Conservation (phyloP, 352 stramenopile species). For the Phytophthora ohioensis region DNA sequence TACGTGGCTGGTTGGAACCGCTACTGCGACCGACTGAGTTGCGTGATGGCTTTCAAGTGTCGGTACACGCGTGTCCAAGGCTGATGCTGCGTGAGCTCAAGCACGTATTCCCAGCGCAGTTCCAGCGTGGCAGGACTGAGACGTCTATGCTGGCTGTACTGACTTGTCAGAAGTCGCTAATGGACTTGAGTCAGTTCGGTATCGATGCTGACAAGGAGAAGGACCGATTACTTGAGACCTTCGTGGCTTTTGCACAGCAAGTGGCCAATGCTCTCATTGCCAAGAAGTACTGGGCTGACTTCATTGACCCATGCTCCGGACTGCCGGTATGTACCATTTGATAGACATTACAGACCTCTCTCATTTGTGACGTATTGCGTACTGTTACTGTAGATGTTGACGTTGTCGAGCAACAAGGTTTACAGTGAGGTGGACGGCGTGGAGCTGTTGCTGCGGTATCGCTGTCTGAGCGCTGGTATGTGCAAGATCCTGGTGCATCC, state of each 20-base stretch:
- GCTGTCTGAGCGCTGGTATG: constrained; percentile 90
- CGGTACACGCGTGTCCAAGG: constrained; percentile 76
- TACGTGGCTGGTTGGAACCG: constrained; percentile 42
- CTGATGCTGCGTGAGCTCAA: constrained; percentile 82
- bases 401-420: constrained; percentile 93
- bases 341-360: too few species aligned
- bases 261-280: constrained; percentile 83
- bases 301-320: constrained; percentile 97
- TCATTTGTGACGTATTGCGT: too few species aligned
- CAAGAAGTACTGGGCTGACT: constrained; percentile 95
- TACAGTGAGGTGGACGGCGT: constrained; percentile 97
- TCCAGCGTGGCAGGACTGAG: constrained; percentile 43
- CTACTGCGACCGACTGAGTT: constrained; percentile 67
- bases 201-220: constrained; percentile 95
- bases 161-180: constrained; percentile 93
- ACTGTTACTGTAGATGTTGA: constrained; percentile 83
- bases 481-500: constrained; percentile 98
- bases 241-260: constrained; percentile 92
- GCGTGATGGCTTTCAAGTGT: constrained; percentile 79
- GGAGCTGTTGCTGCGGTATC: constrained; percentile 88
- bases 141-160: constrained; percentile 88
- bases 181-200: constrained; percentile 96
- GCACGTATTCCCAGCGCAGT: constrained; percentile 79
- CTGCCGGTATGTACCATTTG: constrained; percentile 70
- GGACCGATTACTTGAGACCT: constrained; percentile 96